A percentile compares a stretch with the other conserved stretches of the same genome.
phyloP scores from a whole-genome alignment of 371 early-diverging fungal species.

The Mortierella sp. region DNA sequence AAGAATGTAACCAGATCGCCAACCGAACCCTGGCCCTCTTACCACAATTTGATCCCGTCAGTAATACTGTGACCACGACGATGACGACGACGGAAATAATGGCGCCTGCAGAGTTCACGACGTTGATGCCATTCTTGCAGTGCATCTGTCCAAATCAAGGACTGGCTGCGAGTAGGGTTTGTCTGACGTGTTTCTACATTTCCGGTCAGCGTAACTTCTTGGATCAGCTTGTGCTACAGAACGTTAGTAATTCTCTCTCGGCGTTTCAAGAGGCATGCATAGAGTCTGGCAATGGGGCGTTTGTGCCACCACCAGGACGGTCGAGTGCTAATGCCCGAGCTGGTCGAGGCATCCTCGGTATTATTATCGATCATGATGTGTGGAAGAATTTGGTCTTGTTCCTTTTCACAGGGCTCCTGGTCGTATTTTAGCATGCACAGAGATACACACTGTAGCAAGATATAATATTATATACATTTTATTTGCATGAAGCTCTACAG shows the following conservation, averaged over 20 bases:
- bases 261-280: slow-evolving; percentile 37
- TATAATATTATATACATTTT: background rate
- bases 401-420: too few species aligned
- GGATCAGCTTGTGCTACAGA: slow-evolving; percentile 18
- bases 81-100: background rate
- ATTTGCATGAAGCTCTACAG: slow-evolving; percentile 27
- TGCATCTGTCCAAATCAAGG: slow-evolving; percentile 45
- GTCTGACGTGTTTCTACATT: slow-evolving; percentile 30
- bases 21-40: slow-evolving; percentile 13
- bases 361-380: too few species aligned
- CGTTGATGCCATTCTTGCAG: slow-evolving; percentile 24
- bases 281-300: slow-evolving; percentile 20
- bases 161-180: slow-evolving; percentile 28
- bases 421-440: too few species aligned
- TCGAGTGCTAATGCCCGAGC: slow-evolving; percentile 18
- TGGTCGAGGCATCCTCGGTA: too few species aligned
- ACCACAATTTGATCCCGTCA: background rate
- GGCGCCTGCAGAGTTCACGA: slow-evolving; percentile 30
- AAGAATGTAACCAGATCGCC: slow-evolving; percentile 38
- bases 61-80: background rate
- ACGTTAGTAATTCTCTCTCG: slow-evolving; percentile 16
- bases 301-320: slow-evolving; percentile 17
- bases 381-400: too few species aligned
- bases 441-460: too few species aligned
- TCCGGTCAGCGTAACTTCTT: slow-evolving; percentile 30